phyloP scores from a whole-genome alignment of 1,284 basidiomycete species.

The Ustilago crameri region DNA sequence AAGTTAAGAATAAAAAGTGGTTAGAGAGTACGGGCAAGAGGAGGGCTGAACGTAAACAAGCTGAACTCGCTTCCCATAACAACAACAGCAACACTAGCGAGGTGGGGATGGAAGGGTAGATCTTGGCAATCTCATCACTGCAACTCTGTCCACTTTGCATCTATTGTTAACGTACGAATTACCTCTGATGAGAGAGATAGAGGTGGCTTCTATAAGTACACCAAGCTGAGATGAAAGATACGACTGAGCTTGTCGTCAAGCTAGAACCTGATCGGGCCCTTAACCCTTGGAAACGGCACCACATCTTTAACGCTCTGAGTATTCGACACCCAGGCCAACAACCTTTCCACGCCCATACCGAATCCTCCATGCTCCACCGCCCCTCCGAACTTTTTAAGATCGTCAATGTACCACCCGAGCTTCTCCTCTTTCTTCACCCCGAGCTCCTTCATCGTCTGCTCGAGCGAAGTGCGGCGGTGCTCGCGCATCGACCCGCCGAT shows the following conservation, averaged over 20 bases:
- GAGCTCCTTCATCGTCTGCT: conserved; percentile 20
- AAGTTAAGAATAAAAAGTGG: conserved; percentile 41
- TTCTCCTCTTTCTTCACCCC: conserved; percentile 7
- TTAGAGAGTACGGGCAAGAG: conserved; percentile 22
- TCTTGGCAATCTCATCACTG: no score
- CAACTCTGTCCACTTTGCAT: no score
- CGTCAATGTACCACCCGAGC: conserved; percentile 58
- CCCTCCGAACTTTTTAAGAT: conserved; percentile 59
- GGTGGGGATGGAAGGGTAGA: no score
- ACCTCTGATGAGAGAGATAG: no score
- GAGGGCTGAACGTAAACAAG: conserved; percentile 16
- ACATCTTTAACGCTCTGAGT: conserved; percentile 63
- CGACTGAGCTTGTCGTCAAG: no score
- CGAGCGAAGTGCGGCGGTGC: conserved; percentile 74
- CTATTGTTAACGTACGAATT: no score
- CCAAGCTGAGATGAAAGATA: no score
- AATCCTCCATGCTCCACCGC: conserved; percentile 62
- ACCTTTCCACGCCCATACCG: conserved; percentile 63
- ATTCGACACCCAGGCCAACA: conserved; percentile 60
- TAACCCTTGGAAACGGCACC: conserved; percentile 57
- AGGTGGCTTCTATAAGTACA: no score
- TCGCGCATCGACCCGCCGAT: conserved; percentile 91
- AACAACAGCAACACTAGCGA: not conserved
- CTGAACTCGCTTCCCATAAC: no score
- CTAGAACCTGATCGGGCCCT: conserved; percentile 55